These are phyloP conservation scores for Dentipellis fragilis DNA, from an alignment of 768 basidiomycete genomes.

Conservation along the genomic window DNA sequence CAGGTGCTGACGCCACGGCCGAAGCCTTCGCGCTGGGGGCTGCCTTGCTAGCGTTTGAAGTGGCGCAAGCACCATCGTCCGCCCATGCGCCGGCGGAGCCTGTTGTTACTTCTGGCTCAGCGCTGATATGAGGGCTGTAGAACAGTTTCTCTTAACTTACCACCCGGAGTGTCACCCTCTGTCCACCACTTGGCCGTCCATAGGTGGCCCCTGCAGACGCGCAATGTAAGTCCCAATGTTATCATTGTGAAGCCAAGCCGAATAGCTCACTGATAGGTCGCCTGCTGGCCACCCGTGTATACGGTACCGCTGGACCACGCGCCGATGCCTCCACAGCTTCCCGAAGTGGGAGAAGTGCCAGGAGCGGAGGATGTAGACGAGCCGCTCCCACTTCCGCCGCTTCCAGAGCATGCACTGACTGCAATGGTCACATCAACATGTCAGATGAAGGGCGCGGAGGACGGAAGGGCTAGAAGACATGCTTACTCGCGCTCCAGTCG, in stretches of 20 bases:
- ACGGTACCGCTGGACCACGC: constrained; percentile 38
- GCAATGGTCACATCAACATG: background rate
- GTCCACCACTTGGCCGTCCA: constrained; percentile 59
- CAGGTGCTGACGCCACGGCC: background rate
- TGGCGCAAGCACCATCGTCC: constrained; percentile 42
- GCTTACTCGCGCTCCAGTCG: constrained; percentile 60
- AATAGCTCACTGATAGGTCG: constrained; percentile 37
- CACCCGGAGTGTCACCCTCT: constrained; percentile 39
- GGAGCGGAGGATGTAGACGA: constrained; percentile 7
- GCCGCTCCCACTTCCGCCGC: constrained; percentile 16
- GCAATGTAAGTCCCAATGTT: background rate
- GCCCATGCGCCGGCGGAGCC: constrained; percentile 45
- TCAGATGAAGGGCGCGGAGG: background rate
- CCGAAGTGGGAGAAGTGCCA: constrained; percentile 16
- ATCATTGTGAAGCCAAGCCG: background rate
- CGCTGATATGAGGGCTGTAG: background rate
- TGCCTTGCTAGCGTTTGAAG: constrained; percentile 3
- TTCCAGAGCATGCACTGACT: constrained; percentile 47
- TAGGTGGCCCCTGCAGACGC: constrained; percentile 21
- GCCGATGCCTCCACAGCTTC: constrained; percentile 36
- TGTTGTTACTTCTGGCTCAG: constrained; percentile 13
- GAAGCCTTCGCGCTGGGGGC: background rate
- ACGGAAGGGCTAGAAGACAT: background rate
- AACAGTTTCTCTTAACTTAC: constrained; percentile 13
- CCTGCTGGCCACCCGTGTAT: constrained; percentile 44